phyloP scores from a whole-genome alignment of 2,329 filamentous ascomycete genomes.

The Penicillium sp. region DNA sequence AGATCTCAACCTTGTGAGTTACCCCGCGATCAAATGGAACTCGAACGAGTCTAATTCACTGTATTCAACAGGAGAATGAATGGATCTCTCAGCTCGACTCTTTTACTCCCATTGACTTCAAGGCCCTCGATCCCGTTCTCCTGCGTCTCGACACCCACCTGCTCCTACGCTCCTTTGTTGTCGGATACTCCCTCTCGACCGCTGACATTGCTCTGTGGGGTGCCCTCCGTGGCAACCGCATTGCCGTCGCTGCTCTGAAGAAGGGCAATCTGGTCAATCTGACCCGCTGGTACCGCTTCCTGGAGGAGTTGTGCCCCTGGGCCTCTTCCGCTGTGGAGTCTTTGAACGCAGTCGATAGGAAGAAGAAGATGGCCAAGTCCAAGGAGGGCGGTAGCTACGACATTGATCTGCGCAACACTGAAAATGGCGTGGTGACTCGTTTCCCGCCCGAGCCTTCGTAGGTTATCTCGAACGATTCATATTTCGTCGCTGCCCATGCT shows the following conservation, averaged over 20 bases:
- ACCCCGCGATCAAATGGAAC: background rate
- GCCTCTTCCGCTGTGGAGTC: slow-evolving; percentile 65
- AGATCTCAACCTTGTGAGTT: slow-evolving; percentile 33
- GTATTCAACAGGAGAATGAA: slow-evolving; percentile 41
- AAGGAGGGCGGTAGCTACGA: slow-evolving; percentile 85
- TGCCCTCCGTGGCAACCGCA: slow-evolving; percentile 74
- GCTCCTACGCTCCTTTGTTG: slow-evolving; percentile 76
- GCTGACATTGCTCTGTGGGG: slow-evolving; percentile 79
- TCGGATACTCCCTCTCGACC: slow-evolving; percentile 71
- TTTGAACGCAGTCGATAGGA: slow-evolving; percentile 62
- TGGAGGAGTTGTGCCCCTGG: slow-evolving; percentile 77
- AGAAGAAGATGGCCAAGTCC: slow-evolving; percentile 63
- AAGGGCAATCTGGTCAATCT: slow-evolving; percentile 72
- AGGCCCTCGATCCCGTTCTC: slow-evolving; percentile 69
- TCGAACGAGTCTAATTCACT: slow-evolving; percentile 6
- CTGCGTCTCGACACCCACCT: slow-evolving; percentile 80
- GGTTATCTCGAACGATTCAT: no score
- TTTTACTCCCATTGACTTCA: slow-evolving; percentile 65
- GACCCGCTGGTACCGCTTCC: slow-evolving; percentile 78
- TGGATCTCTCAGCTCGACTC: slow-evolving; percentile 53
- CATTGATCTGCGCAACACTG: slow-evolving; percentile 75
- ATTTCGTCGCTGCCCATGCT: no score
- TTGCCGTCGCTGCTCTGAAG: slow-evolving; percentile 74
- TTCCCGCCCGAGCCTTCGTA: slow-evolving; percentile 87
- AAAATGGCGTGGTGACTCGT: slow-evolving; percentile 82